Base-by-base conservation (phyloP, 371 early-diverging fungal species). In the Vairimorpha ceranae region DNA sequence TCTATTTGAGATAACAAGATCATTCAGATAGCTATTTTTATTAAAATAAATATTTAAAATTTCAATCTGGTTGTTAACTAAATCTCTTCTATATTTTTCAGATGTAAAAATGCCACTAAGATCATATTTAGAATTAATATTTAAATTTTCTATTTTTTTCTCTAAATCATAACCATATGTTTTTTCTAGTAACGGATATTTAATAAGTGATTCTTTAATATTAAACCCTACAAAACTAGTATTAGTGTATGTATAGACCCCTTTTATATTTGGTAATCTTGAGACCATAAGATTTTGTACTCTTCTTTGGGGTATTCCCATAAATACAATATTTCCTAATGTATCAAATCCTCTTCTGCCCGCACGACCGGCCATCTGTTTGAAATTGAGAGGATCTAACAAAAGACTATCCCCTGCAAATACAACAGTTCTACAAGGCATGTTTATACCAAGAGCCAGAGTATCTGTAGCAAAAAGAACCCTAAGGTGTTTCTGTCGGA, bases 381-480 rank as follows among this genome's bases (percentile, higher is more conserved):
- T 83, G 72, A 80, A 87, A 70, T 83, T 83, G 74, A 87, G 79
- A 19, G 85, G 83, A 52, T 83, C 86, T 48, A 88, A 78, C 52
- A 66, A 74, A 0, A 86, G 67, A 17, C 80, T 81, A 74, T 87
- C 87, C 35, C 87, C 86, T 27, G 77, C 80, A 81, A 87, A 87
- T 29, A 87, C 84, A 35, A 81, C 83, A 15, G 86, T 85, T 61
- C 80, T 72, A 70, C 86, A 86, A 15, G 88, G 88, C 86, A 87
- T 87, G 73, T 88, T 87, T 54, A 88, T 87, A 52, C 88, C 88
- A 32, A 87, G 77, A 17, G 85, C 79, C 33, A 87, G 79, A 1
- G 87, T 86, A n/a, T 86, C 87, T 58, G 87, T 88, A 15, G 87
- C 86, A 77, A 88, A 83, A 6, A 86, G 74, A 0, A 88, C 84